A percentile compares a stretch with the other conserved stretches of the same genome.
phyloP scores from a whole-genome alignment of 805 yeast genomes.

The Starmera caribaea region DNA sequence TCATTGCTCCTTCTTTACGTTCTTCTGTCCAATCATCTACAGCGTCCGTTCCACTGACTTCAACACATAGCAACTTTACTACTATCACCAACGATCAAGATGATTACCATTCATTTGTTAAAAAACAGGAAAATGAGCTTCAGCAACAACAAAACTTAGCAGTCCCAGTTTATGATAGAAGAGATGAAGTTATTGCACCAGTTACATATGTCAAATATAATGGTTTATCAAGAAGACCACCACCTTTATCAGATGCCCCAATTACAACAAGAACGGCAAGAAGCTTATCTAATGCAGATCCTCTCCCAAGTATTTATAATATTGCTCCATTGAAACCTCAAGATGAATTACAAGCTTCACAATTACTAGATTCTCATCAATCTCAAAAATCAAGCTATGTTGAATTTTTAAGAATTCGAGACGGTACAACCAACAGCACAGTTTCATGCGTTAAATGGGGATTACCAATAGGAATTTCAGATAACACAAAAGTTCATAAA shows the following conservation, averaged over 20 bases:
- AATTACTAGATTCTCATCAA: constrained; percentile 19
- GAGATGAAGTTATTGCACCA: constrained; percentile 26
- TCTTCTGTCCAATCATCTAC: neutral
- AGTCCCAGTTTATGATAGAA: constrained; percentile 24
- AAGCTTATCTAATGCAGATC: constrained; percentile 21
- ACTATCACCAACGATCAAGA: too few species aligned
- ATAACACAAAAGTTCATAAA: constrained; percentile 21
- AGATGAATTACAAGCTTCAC: constrained; percentile 1
- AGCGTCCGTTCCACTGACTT: neutral
- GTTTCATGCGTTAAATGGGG: constrained; percentile 37
- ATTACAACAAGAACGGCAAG: constrained; percentile 27
- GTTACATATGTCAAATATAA: constrained; percentile 14
- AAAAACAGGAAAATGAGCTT: neutral
- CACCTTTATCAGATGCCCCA: constrained; percentile 23
- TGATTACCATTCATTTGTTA: neutral
- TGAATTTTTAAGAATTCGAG: constrained; percentile 28
- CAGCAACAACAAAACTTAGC: constrained; percentile 1
- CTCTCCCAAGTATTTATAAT: constrained; percentile 7
- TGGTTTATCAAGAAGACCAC: constrained; percentile 24
- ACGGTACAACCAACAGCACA: constrained; percentile 41
- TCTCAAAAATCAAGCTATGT: constrained; percentile 46
- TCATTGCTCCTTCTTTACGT: neutral
- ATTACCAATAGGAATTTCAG: constrained; percentile 46
- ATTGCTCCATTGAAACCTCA: constrained; percentile 5
- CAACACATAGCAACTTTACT: neutral